Base-by-base conservation (phyloP, 129 eudicot species). In the Smallanthus sonchifolius region DNA sequence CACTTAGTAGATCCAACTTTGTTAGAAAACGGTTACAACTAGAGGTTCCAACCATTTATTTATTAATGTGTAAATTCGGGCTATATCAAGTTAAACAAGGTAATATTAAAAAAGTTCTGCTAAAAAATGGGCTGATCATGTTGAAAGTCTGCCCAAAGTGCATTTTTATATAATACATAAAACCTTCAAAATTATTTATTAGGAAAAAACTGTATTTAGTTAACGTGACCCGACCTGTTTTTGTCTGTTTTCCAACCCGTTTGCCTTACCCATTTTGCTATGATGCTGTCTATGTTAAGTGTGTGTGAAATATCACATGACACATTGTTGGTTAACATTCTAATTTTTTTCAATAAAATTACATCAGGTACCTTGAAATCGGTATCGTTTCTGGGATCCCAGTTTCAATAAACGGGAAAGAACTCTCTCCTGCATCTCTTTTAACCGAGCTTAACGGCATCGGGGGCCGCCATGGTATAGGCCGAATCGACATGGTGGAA, bases 401-500 rank as follows among this genome's bases (percentile, higher is more conserved):
- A 0, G 87, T 86, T 72, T 94, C 99, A 28, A 74, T 94, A 34
- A 88, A 94, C 19, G 96, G 97, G 38, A 84, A 83, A 72, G 88
- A 82, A 28, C 91, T 94, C 35, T 94, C 97, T 69, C 99, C 99
- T 20, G 99, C 97, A 16, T 54, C 89, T 44, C 90, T 94, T 47
- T 85, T 94, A 13, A 32, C 97, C 30, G 76, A 85, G 80, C 96
- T 94, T 34, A 94, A 94, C 49, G 88, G 83, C 39, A 80, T 87
- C 2, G 99, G 97, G 0, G 97, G 97, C 1, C 87, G 84, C 64
- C 99, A 94, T 40, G 99, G 97, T n/a, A 84, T 94, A 17, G 99
- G 99, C 16, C 89, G 99, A 2, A 77, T 91, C 48, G 97, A 94
- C 86, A 91, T 94, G 97, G 96, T 94, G 16, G 99, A 94, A 71